phyloP scores from a whole-genome alignment of 495 filamentous ascomycete species.

The Mycothermus thermophilus region DNA sequence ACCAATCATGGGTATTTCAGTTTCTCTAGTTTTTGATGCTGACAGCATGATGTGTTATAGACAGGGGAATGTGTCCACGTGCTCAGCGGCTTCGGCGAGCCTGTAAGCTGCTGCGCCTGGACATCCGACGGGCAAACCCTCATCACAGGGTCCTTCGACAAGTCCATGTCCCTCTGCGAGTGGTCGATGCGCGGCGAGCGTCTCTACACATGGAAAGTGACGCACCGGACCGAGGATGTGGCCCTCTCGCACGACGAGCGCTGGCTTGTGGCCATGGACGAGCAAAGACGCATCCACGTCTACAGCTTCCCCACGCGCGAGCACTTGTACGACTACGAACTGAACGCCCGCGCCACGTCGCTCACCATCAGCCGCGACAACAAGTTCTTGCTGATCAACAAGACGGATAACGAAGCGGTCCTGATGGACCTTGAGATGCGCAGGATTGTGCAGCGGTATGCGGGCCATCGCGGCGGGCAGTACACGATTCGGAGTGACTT shows the following conservation, averaged over 20 bases:
- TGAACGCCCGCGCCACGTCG: conserved; percentile 57
- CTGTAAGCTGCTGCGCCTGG: conserved; percentile 81
- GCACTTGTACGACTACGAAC: conserved; percentile 55
- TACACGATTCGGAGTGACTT: conserved; percentile 71
- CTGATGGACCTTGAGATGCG: conserved; percentile 63
- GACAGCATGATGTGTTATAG: conserved; percentile 28
- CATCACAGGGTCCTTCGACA: conserved; percentile 67
- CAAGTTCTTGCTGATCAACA: conserved; percentile 65
- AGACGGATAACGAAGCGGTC: conserved; percentile 57
- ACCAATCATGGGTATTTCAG: no score
- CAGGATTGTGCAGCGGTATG: conserved; percentile 55
- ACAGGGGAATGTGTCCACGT: conserved; percentile 50
- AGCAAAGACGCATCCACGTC: conserved; percentile 56
- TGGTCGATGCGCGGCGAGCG: conserved; percentile 49
- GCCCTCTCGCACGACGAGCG: conserved; percentile 66
- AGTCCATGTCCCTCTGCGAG: conserved; percentile 47
- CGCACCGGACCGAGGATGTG: conserved; percentile 70
- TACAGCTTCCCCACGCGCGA: conserved; percentile 65
- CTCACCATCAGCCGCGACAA: conserved; percentile 72
- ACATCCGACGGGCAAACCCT: conserved; percentile 63
- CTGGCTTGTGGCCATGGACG: conserved; percentile 63
- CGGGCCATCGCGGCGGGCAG: conserved; percentile 54
- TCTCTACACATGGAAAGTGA: conserved; percentile 47
- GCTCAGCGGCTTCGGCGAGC: conserved; percentile 57
- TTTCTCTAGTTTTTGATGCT: no score